phyloP scores from a whole-genome alignment of 176 grass and related monocot genomes.

The Pharus latifolius region DNA sequence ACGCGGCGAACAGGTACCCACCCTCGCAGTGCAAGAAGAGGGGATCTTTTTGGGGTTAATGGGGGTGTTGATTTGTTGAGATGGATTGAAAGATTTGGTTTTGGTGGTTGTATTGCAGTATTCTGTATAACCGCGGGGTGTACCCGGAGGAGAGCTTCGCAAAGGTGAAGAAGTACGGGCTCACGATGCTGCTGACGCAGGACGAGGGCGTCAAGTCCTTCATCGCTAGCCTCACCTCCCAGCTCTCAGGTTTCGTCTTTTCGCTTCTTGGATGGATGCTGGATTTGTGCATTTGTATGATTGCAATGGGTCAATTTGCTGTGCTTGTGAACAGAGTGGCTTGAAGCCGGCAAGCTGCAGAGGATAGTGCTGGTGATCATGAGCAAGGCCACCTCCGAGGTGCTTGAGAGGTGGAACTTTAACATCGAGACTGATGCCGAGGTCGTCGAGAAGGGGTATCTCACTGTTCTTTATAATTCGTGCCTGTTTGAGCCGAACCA shows the following conservation, averaged over 20 bases:
- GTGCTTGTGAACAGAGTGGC: slow-evolving; percentile 50
- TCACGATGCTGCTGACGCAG: slow-evolving; percentile 82
- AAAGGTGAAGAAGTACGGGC: slow-evolving; percentile 98
- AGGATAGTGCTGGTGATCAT: slow-evolving; percentile 88
- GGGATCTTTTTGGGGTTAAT: too few species aligned
- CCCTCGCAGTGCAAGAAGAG: too few species aligned
- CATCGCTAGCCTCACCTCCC: slow-evolving; percentile 59
- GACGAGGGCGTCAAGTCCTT: slow-evolving; percentile 78
- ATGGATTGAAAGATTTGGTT: neutral
- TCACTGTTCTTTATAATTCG: neutral
- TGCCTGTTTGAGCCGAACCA: neutral
- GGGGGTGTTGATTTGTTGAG: neutral
- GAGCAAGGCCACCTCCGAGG: slow-evolving; percentile 89
- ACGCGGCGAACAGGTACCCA: slow-evolving; percentile 98
- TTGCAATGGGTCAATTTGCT: neutral
- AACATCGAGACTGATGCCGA: slow-evolving; percentile 80
- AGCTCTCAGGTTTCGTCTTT: slow-evolving; percentile 50
- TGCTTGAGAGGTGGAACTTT: slow-evolving; percentile 95
- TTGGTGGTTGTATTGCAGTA: slow-evolving; percentile 56
- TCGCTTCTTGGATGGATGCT: neutral
- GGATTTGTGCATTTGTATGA: neutral
- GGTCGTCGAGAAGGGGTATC: slow-evolving; percentile 83
- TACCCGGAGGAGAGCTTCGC: slow-evolving; percentile 90
- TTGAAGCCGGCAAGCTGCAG: slow-evolving; percentile 85
- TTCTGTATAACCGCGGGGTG: slow-evolving; percentile 87